Base-by-base conservation (phyloP, 2,329 filamentous ascomycete species). In the Cryphonectria naterciae region DNA sequence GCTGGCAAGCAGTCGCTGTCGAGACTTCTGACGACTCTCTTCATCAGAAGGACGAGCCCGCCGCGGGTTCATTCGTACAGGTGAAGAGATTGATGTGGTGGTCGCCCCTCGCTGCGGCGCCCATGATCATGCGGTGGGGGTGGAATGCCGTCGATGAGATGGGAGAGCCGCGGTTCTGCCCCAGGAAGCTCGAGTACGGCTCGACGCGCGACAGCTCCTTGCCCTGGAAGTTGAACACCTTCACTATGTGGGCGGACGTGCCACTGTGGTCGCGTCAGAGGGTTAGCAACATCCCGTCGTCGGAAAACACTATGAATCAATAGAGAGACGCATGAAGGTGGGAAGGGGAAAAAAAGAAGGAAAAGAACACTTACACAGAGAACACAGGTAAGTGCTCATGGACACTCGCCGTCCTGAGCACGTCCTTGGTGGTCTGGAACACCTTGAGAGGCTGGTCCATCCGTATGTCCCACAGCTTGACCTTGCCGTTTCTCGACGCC, bases 361-460 rank as follows among this genome's bases (percentile, higher is more conserved):
- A 19, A 60, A 49, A 28, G 15, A 58, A n/a, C 28, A 89, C 92
- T 86, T 91, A 95, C 92, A 95, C 89, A 75, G 94, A 94, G 84
- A 99, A 98, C 17, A 99, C 95, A 37, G 96, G 96, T 68, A 97
- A 89, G 81, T 99, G 96, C 81, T 99, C 96, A 80, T 99, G 96
- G 58, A 96, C 95, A 79, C 93, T 96, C 70, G 97, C 87, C 25
- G 93, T 97, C 69, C 94, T 89, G 72, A 97, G 86, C 11, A 92
- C 92, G 76, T 95, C 91, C 72, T 87, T 90, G 3, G 93, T 95
- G 8, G 92, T 90, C 77, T 89, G 87, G 77, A 95, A 92, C 2
- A 89, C 89, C 72, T 91, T 90, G 66, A 97, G 85, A 6, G 92
- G 91, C 75, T 87, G 87, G 74, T 96, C 92, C 89, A 94, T 93